Percentiles rank a stretch among this genome's conserved stretches.
Evolutionary conservation across 495 filamentous ascomycete genomes (phyloP).

Genomic region (Apodospora peruviana): DNA sequence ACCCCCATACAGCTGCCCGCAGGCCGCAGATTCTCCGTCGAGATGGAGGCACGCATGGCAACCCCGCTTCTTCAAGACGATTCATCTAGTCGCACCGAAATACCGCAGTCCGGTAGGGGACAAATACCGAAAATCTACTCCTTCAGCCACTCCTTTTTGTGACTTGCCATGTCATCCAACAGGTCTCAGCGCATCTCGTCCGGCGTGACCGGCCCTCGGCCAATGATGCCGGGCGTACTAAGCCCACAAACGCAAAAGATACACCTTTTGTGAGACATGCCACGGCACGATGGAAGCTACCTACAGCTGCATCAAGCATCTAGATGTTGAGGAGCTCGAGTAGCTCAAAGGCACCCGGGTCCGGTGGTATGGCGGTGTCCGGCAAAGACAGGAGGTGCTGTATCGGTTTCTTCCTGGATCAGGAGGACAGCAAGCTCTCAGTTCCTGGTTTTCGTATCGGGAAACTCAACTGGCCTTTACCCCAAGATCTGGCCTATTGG

Average conservation of each 20-base stretch:
- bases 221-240: not conserved
- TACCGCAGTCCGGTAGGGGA: no score
- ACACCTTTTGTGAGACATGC: not conserved
- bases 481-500: no score
- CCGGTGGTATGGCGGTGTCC: not conserved
- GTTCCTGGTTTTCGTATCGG: no score
- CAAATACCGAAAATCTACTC: no score
- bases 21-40: no score
- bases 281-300: not conserved
- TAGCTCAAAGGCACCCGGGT: not conserved
- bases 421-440: no score
- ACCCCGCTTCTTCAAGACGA: no score
- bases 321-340: not conserved
- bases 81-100: no score
- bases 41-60: not conserved
- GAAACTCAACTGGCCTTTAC: no score
- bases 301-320: not conserved
- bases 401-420: no score
- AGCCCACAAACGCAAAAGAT: not conserved
- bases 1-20: no score
- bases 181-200: not conserved
- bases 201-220: not conserved
- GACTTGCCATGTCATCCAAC: constrained; percentile 4
- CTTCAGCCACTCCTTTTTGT: not conserved
- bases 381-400: no score